These are phyloP conservation scores for Fonsecaea nubica DNA, from an alignment of 2,329 filamentous ascomycete species.

Conservation along the genomic window DNA sequence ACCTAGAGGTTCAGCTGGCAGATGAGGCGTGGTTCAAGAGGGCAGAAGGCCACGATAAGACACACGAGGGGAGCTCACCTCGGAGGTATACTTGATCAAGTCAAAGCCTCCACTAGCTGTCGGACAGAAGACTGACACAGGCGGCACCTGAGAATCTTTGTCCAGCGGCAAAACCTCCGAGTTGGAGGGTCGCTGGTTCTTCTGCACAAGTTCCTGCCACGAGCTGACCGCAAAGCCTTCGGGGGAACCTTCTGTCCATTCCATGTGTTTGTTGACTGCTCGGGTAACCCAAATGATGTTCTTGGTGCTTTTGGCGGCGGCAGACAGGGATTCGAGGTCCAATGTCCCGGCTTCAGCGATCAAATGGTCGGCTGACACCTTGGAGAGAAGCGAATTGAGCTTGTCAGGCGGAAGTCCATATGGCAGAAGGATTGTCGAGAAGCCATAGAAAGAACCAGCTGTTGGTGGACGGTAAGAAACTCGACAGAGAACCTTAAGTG, in stretches of 20 bases:
- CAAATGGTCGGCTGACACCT: constrained; percentile 78
- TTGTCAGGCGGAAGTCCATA: constrained; percentile 74
- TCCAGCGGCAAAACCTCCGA: constrained; percentile 70
- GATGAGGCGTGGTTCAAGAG: not conserved
- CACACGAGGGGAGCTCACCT: constrained; percentile 49
- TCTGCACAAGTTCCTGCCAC: constrained; percentile 87
- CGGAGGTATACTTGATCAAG: constrained; percentile 80
- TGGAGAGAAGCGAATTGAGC: constrained; percentile 74
- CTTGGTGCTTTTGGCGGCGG: constrained; percentile 72
- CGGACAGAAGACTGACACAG: constrained; percentile 52
- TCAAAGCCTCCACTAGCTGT: constrained; percentile 61
- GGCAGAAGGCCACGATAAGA: constrained; percentile 4
- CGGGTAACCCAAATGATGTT: constrained; percentile 93
- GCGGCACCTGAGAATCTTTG: constrained; percentile 57
- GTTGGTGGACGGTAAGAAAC: not conserved
- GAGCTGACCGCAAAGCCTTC: constrained; percentile 82
- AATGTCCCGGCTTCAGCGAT: constrained; percentile 87
- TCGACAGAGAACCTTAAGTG: not conserved
- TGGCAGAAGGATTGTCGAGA: constrained; percentile 83
- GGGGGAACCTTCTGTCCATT: constrained; percentile 84
- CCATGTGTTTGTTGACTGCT: constrained; percentile 86
- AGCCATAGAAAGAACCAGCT: constrained; percentile 87
- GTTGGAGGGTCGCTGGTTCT: constrained; percentile 65
- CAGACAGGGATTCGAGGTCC: constrained; percentile 75
- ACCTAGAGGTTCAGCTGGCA: not conserved